Evolutionary conservation across 441 rosid genomes (phyloP).

Genomic region (Syzygium malaccense): DNA sequence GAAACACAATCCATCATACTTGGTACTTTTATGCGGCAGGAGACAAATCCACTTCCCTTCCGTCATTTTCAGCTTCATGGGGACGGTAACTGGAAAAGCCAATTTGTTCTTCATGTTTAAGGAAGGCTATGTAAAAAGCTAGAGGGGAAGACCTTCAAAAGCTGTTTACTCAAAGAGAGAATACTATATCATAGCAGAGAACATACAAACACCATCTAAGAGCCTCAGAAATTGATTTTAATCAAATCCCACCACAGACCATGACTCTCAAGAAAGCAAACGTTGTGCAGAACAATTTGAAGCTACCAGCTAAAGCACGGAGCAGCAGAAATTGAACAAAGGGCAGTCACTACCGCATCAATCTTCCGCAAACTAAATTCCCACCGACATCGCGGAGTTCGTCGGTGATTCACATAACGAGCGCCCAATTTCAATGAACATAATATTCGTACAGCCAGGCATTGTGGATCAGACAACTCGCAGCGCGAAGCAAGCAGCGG

Average conservation of each 20-base stretch:
- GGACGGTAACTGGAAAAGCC: neutral
- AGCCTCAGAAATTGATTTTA: neutral
- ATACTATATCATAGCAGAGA: accelerated
- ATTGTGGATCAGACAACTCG: neutral
- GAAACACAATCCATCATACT: neutral
- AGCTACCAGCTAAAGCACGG: neutral
- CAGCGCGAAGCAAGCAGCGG: neutral
- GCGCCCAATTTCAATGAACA: neutral
- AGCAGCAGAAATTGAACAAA: neutral
- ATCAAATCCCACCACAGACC: neutral
- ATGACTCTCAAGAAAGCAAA: neutral
- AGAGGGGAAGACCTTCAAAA: neutral
- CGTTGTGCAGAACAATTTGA: neutral
- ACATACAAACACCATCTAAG: neutral
- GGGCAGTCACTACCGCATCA: neutral
- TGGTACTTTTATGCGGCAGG: neutral
- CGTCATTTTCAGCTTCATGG: neutral
- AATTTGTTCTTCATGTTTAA: neutral
- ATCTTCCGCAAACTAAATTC: neutral
- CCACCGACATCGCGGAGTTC: neutral
- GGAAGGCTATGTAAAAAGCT: neutral
- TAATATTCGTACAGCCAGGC: neutral
- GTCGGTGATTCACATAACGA: neutral
- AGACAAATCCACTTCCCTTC: neutral
- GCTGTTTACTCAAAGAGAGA: neutral